These are phyloP conservation scores for Casaregolazyma suthepensis DNA, from an alignment of 1,139 yeast species.

Conservation along the genomic window DNA sequence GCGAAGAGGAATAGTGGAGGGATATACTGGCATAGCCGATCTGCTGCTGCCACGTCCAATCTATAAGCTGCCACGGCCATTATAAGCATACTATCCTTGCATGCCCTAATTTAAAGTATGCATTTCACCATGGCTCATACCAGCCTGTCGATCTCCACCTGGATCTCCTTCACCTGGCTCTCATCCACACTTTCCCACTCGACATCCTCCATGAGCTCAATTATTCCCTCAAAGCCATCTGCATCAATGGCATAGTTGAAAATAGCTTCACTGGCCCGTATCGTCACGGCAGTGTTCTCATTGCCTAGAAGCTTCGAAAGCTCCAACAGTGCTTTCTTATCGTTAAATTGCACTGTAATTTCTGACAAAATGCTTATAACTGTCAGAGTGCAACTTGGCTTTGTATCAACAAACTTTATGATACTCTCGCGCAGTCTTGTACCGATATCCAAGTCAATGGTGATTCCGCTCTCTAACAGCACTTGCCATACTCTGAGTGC, in stretches of 20 bases:
- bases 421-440: slow-evolving; percentile 17
- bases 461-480: slow-evolving; percentile 1
- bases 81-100: no score
- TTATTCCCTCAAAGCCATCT: slow-evolving; percentile 2
- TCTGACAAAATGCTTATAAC: slow-evolving; percentile 19
- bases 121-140: not conserved
- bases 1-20: slow-evolving; percentile 24
- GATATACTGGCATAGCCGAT: not conserved
- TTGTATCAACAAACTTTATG: slow-evolving; percentile 15
- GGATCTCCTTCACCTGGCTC: not conserved
- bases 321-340: slow-evolving; percentile 14
- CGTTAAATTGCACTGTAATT: slow-evolving; percentile 9
- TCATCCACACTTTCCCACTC: slow-evolving; percentile 14
- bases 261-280: slow-evolving; percentile 24
- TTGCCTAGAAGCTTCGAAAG: slow-evolving; percentile 21
- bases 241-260: slow-evolving; percentile 10
- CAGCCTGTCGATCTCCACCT: not conserved
- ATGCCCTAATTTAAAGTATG: no score
- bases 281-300: slow-evolving; percentile 20
- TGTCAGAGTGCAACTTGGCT: not conserved
- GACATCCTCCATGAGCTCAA: slow-evolving; percentile 13
- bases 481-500: slow-evolving; percentile 3
- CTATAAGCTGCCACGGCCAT: no score
- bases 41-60: no score
- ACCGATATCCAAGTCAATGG: slow-evolving; percentile 14